These are phyloP conservation scores for Corynascus novoguineensis DNA, from an alignment of 495 filamentous ascomycete genomes.

Conservation along the genomic window DNA sequence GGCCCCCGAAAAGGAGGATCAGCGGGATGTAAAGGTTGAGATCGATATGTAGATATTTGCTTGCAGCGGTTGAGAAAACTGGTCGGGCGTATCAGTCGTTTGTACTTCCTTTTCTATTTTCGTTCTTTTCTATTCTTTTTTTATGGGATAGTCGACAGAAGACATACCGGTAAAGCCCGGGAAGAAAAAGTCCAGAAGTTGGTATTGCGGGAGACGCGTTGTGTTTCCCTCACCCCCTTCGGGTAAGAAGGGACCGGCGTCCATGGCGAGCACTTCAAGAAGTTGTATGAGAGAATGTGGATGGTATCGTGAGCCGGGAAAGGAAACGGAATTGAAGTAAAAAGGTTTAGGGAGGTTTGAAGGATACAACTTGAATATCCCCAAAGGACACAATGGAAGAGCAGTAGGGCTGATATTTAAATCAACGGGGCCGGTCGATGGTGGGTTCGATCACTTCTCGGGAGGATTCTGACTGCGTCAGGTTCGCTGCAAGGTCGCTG, in stretches of 20 bases:
- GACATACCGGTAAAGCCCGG: conserved; percentile 55
- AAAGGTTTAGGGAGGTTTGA: neutral
- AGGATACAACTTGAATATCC: conserved; percentile 4
- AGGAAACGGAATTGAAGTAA: neutral
- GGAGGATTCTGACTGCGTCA: conserved; percentile 3
- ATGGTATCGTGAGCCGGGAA: neutral
- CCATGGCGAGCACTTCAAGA: conserved; percentile 7
- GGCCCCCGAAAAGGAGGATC: conserved; percentile 45
- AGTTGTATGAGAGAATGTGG: neutral
- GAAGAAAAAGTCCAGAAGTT: conserved; percentile 67
- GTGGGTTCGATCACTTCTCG: neutral
- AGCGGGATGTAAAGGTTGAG: conserved; percentile 64
- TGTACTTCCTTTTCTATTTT: too few relatives aligned
- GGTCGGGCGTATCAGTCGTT: neutral
- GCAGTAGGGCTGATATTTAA: neutral
- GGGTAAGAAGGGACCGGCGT: neutral
- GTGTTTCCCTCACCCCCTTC: neutral
- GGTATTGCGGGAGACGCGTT: conserved; percentile 21
- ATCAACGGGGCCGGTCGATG: neutral
- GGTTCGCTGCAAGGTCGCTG: conserved; percentile 1
- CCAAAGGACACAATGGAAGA: neutral
- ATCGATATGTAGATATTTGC: conserved; percentile 62
- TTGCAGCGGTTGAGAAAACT: conserved; percentile 53
- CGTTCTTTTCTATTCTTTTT: too few relatives aligned
- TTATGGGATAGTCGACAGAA: too few relatives aligned